phyloP scores from a whole-genome alignment of 2,329 filamentous ascomycete species.

The Stagonosporopsis cucurbitacearum region DNA sequence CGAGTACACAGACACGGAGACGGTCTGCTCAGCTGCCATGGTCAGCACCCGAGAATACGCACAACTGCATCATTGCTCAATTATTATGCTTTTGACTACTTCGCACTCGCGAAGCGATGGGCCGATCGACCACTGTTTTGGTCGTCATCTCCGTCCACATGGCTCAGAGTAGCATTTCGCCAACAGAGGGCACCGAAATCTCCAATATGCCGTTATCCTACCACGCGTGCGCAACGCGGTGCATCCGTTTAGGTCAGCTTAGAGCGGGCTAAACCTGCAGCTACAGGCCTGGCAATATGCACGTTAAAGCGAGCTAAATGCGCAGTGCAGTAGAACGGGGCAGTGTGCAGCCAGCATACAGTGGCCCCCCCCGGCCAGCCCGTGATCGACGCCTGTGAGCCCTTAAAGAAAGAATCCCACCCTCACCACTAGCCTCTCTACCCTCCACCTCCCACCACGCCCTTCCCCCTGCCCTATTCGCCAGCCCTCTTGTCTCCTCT shows the following conservation, averaged over 20 bases:
- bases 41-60: constrained; percentile 19
- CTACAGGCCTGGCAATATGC: constrained; percentile 45
- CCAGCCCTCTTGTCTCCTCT: constrained; percentile 46
- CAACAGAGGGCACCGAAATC: constrained; percentile 40
- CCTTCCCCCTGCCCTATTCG: constrained; percentile 52
- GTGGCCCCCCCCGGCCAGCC: constrained; percentile 46
- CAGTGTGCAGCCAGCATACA: constrained; percentile 47
- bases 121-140: constrained; percentile 37
- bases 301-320: constrained; percentile 46
- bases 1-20: constrained; percentile 11
- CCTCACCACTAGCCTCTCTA: constrained; percentile 48
- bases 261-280: constrained; percentile 47
- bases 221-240: constrained; percentile 33
- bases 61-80: constrained; percentile 22
- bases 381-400: constrained; percentile 44
- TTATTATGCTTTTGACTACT: constrained; percentile 34
- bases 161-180: constrained; percentile 25
- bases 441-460: constrained; percentile 53
- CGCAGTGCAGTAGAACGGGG: constrained; percentile 47
- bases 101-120: constrained; percentile 19
- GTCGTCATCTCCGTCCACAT: constrained; percentile 45
- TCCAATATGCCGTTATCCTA: constrained; percentile 35
- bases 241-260: constrained; percentile 42
- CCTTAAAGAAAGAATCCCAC: constrained; percentile 47
- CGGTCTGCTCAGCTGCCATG: constrained; percentile 40